Evolutionary conservation across 176 grass and related monocot genomes (phyloP).

Genomic region (Rhynchospora breviuscula): DNA sequence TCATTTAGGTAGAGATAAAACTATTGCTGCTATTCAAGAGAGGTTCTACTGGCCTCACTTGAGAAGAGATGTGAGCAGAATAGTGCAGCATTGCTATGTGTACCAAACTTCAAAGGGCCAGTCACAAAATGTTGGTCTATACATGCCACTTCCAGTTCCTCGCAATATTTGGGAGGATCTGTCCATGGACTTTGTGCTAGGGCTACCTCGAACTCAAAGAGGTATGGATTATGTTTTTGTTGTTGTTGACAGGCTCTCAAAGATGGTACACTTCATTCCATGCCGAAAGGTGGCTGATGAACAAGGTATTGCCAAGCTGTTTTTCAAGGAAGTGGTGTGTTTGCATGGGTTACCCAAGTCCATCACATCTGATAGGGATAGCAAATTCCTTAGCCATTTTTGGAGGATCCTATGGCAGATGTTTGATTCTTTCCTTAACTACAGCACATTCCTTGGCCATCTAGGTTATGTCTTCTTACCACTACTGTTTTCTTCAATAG

Average conservation of each 20-base stretch:
- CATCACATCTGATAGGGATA: background rate
- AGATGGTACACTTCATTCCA: constrained; percentile 3
- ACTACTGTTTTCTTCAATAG: too few species aligned
- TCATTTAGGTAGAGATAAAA: constrained; percentile 6
- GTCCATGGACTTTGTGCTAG: constrained; percentile 22
- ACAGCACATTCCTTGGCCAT: too few species aligned
- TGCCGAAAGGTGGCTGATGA: too few species aligned
- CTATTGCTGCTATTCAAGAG: background rate
- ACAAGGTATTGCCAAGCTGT: too few species aligned
- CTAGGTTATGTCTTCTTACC: too few species aligned
- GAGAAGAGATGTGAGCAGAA: background rate
- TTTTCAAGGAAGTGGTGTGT: too few species aligned
- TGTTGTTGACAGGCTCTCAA: constrained; percentile 11
- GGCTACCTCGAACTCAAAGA: background rate
- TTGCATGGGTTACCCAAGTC: constrained; percentile 5
- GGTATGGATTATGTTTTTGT: background rate
- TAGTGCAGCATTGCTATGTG: background rate
- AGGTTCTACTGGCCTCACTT: constrained; percentile 2
- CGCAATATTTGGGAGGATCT: background rate
- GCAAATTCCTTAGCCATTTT: background rate
- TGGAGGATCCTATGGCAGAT: background rate
- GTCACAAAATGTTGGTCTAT: background rate
- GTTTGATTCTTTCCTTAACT: background rate
- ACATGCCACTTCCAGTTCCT: background rate
- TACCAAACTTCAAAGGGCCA: background rate